These are phyloP conservation scores for Baorangia bicolor DNA, from an alignment of 768 basidiomycete species.

Conservation along the genomic window DNA sequence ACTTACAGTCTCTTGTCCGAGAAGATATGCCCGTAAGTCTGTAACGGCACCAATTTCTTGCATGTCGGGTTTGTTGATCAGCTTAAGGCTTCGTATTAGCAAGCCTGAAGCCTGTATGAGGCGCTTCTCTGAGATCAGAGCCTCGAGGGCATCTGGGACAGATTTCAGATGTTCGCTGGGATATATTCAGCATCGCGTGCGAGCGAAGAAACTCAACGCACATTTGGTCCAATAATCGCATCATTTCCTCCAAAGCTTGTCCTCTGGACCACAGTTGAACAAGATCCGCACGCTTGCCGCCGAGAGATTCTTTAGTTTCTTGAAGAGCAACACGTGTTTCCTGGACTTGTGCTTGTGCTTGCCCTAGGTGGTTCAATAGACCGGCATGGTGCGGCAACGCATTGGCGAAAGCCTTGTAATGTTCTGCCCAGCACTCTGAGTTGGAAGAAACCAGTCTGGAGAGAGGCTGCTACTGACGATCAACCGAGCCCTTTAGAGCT, in stretches of 20 bases:
- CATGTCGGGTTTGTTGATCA: conserved; percentile 91
- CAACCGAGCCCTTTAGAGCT: conserved; percentile 84
- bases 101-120: conserved; percentile 86
- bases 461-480: conserved; percentile 53
- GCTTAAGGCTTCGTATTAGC: conserved; percentile 83
- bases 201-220: conserved; percentile 38
- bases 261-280: conserved; percentile 88
- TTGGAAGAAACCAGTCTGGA: neutral
- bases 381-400: conserved; percentile 88
- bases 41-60: conserved; percentile 92
- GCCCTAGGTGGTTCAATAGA: conserved; percentile 66
- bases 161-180: conserved; percentile 83
- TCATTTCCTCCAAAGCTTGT: conserved; percentile 94
- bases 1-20: conserved; percentile 82
- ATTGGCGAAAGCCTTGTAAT: conserved; percentile 95
- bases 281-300: conserved; percentile 83
- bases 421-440: conserved; percentile 47
- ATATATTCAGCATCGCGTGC: conserved; percentile 16
- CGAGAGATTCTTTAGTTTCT: conserved; percentile 77
- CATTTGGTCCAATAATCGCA: conserved; percentile 93
- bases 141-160: conserved; percentile 89
- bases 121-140: conserved; percentile 93
- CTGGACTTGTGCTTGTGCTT: conserved; percentile 72
- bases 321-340: conserved; percentile 68
- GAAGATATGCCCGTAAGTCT: conserved; percentile 83